phyloP scores from a whole-genome alignment of 768 basidiomycete genomes.

The Lactarius akahatsu region DNA sequence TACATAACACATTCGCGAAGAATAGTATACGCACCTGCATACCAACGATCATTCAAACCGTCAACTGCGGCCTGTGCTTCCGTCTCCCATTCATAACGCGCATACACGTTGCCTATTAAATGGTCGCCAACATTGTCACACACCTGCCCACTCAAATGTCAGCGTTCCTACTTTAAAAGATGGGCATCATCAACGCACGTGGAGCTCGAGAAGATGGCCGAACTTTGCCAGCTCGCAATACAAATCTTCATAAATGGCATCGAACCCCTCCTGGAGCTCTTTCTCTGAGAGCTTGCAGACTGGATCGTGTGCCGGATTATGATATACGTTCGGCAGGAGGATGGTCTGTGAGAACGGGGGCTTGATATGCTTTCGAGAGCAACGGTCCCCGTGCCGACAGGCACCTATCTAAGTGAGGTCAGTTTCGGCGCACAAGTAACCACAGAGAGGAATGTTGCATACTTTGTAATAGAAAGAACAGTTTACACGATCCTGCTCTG shows the following conservation, averaged over 20 bases:
- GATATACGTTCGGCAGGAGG: constrained; percentile 94
- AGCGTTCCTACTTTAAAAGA: neutral
- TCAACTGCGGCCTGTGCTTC: constrained; percentile 94
- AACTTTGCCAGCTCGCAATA: constrained; percentile 95
- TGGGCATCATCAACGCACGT: constrained; percentile 52
- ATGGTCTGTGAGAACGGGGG: constrained; percentile 98
- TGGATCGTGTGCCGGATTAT: constrained; percentile 94
- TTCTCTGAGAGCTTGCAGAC: constrained; percentile 84
- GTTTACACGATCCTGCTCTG: constrained; percentile 94
- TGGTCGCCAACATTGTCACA: constrained; percentile 99
- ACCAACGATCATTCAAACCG: constrained; percentile 94
- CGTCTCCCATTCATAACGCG: constrained; percentile 97
- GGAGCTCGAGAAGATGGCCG: constrained; percentile 92
- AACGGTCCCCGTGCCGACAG: constrained; percentile 96
- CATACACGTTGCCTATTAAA: constrained; percentile 96
- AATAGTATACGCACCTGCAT: constrained; percentile 69
- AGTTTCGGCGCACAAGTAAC: constrained; percentile 11
- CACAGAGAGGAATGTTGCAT: constrained; percentile 31
- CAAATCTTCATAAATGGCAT: constrained; percentile 92
- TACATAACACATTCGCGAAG: constrained; percentile 8
- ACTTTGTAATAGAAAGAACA: constrained; percentile 99
- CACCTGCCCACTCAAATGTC: constrained; percentile 47
- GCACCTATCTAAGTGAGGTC: constrained; percentile 79
- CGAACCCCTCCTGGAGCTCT: constrained; percentile 88
- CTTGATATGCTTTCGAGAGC: constrained; percentile 97